These are phyloP conservation scores for Conringia planisiliqua DNA, from an alignment of 345 rosid species.

Conservation along the genomic window DNA sequence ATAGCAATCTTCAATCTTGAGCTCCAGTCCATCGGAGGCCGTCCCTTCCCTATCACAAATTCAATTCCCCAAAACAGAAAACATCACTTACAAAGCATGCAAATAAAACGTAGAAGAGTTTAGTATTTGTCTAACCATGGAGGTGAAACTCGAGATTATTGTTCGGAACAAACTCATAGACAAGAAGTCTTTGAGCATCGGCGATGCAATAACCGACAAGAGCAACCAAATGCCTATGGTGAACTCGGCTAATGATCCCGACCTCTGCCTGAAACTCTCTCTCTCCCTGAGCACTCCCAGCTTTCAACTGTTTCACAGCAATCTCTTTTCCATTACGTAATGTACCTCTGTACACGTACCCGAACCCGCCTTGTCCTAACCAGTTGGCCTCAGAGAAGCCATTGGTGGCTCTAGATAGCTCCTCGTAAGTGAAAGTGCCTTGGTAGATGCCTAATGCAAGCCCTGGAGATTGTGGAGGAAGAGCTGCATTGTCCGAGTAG, in stretches of 20 bases:
- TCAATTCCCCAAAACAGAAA: neutral
- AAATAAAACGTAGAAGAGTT: neutral
- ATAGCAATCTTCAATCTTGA: conserved; percentile 71
- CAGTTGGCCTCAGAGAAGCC: conserved; percentile 63
- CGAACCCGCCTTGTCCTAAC: conserved; percentile 74
- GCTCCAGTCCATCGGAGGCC: conserved; percentile 65
- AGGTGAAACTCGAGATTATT: conserved; percentile 60
- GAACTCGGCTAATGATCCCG: conserved; percentile 64
- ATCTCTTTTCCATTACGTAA: conserved; percentile 56
- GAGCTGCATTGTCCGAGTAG: conserved; percentile 51
- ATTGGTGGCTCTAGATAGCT: conserved; percentile 53
- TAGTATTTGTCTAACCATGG: conserved; percentile 42
- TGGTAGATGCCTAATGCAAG: conserved; percentile 45
- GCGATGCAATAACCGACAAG: conserved; percentile 66
- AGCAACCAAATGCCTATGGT: conserved; percentile 63
- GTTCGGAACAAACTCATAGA: conserved; percentile 71
- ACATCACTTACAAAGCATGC: neutral
- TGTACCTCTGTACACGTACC: conserved; percentile 56
- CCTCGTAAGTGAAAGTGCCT: conserved; percentile 53
- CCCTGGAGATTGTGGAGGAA: conserved; percentile 56
- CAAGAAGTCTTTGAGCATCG: conserved; percentile 53
- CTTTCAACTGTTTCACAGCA: conserved; percentile 60
- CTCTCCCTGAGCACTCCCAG: conserved; percentile 60
- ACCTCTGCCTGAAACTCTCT: conserved; percentile 70
- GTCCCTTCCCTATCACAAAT: conserved; percentile 54